phyloP scores from a whole-genome alignment of 2,329 filamentous ascomycete genomes.

The Fusarium clavum region DNA sequence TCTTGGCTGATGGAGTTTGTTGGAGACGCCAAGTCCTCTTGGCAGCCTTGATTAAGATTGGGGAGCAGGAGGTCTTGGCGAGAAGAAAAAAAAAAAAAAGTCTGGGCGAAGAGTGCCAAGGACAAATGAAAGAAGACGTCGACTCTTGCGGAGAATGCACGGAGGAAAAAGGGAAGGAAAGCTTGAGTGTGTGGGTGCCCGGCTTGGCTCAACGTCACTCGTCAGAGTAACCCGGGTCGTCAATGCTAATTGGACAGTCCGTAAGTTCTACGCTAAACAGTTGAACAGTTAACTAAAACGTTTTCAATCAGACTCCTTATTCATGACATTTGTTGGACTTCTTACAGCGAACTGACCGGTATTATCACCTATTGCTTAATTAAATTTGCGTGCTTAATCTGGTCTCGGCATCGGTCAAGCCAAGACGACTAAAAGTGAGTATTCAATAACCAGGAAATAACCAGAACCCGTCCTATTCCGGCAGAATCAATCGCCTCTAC shows the following conservation, averaged over 20 bases:
- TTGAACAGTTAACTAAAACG: background rate
- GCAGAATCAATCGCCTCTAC: conserved; percentile 1
- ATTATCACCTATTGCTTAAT: background rate
- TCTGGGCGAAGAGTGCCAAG: conserved; percentile 15
- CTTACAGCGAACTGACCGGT: background rate
- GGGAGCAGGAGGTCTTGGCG: conserved; percentile 18
- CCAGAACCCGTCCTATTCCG: conserved; percentile 18
- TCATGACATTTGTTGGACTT: background rate
- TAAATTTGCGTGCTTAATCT: conserved; percentile 7
- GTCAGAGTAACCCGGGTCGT: background rate
- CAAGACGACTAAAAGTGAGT: background rate
- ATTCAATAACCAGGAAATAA: conserved; percentile 11
- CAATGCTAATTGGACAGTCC: background rate
- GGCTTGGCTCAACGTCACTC: conserved; percentile 39
- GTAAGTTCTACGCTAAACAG: background rate
- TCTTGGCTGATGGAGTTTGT: conserved; percentile 23
- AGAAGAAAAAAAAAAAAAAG: background rate
- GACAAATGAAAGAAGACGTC: conserved; percentile 11
- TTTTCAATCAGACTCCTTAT: background rate
- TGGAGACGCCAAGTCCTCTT: conserved; percentile 36
- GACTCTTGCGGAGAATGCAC: conserved; percentile 5
- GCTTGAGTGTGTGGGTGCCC: conserved; percentile 43
- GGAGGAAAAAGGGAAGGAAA: conserved; percentile 37
- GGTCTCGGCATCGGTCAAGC: conserved; percentile 13
- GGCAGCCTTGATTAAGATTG: conserved; percentile 30